These are phyloP conservation scores for Pythium periplocum DNA, from an alignment of 352 stramenopile species.

Conservation along the genomic window DNA sequence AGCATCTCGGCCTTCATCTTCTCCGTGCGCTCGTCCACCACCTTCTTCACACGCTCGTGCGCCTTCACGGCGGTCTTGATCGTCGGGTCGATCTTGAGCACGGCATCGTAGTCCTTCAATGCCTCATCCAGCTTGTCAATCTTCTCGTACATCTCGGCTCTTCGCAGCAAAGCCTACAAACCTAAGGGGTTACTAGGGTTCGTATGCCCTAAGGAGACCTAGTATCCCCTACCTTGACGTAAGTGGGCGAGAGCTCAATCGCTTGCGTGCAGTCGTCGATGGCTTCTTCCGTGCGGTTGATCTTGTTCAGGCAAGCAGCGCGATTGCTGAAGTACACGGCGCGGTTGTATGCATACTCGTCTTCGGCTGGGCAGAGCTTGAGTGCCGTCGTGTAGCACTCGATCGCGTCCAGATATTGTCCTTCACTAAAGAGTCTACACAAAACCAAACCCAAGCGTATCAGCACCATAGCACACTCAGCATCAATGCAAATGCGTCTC, in stretches of 20 bases:
- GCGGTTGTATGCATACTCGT: conserved; percentile 78
- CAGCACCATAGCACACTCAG: conserved; percentile 2
- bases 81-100: conserved; percentile 91
- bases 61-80: conserved; percentile 43
- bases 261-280: conserved; percentile 94
- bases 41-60: conserved; percentile 79
- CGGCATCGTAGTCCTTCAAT: conserved; percentile 84
- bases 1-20: conserved; percentile 99
- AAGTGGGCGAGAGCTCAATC: conserved; percentile 93
- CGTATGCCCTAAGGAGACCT: no score
- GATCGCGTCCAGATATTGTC: conserved; percentile 70
- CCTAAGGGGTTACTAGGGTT: no score
- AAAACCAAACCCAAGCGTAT: background rate
- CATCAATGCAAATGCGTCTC: background rate
- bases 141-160: conserved; percentile 90
- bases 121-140: conserved; percentile 93
- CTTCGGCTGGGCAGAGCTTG: conserved; percentile 66
- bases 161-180: conserved; percentile 77
- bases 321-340: conserved; percentile 87
- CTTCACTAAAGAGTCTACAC: conserved; percentile 46
- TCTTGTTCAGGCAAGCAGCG: conserved; percentile 63
- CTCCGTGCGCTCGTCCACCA: conserved; percentile 93
- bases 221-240: conserved; percentile 85
- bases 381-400: conserved; percentile 84
- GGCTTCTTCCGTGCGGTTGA: conserved; percentile 79